Conservation (phyloP, 2,329 filamentous ascomycete species). For the Fusarium sp. region DNA sequence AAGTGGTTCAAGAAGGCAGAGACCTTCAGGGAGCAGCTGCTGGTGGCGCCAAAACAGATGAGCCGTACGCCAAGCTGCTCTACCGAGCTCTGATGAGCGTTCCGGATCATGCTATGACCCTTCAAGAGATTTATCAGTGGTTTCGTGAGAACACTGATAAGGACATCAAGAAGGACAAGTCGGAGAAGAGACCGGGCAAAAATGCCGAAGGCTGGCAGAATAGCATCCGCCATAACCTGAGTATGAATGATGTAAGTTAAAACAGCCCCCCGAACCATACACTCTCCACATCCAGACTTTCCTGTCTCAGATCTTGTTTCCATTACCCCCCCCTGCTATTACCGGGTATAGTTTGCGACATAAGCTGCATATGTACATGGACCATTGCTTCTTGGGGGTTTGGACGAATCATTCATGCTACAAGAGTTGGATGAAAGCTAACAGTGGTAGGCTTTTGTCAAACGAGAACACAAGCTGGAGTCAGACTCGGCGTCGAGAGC, state of each 20-base stretch:
- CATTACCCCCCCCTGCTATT: not conserved
- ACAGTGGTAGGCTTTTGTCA: conserved; percentile 53
- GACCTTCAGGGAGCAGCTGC: conserved; percentile 2
- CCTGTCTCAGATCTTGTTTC: conserved; percentile 19
- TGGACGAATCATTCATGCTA: not conserved
- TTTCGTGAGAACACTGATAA: conserved; percentile 85
- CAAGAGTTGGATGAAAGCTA: conserved; percentile 12
- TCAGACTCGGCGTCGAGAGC: conserved; percentile 37
- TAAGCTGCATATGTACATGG: conserved; percentile 16
- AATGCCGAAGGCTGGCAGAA: conserved; percentile 85
- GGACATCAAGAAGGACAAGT: conserved; percentile 69
- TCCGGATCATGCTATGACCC: conserved; percentile 73
- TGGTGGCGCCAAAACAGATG: conserved; percentile 52
- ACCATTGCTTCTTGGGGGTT: conserved; percentile 8
- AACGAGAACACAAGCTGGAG: conserved; percentile 47
- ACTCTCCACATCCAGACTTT: conserved; percentile 20
- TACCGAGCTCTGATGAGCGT: conserved; percentile 77
- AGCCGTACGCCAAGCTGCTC: conserved; percentile 85
- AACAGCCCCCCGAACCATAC: not conserved
- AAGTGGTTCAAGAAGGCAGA: conserved; percentile 14
- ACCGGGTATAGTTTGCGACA: conserved; percentile 10
- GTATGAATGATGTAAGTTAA: conserved; percentile 84
- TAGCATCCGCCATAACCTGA: conserved; percentile 93
- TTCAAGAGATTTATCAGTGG: conserved; percentile 92
- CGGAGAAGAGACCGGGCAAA: conserved; percentile 27